Evolutionary conservation across 2,329 filamentous ascomycete genomes (phyloP).

Genomic region (Sporothrix humicola): DNA sequence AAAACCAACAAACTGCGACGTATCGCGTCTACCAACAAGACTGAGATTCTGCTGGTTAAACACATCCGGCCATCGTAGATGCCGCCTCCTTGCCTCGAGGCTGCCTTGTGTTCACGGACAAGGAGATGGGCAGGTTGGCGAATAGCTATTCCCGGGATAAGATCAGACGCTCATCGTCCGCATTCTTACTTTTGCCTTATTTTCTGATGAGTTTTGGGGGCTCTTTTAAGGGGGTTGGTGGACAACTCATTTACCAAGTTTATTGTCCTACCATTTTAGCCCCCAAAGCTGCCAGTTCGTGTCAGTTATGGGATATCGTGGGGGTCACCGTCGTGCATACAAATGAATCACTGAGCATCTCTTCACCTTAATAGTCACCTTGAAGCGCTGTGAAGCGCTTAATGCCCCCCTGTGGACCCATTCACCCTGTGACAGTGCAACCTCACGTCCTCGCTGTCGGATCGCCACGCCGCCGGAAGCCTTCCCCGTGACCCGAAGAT

Average conservation of each 20-base stretch:
- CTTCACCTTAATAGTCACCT: background rate
- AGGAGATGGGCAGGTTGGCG: too few species aligned
- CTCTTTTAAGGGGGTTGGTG: background rate
- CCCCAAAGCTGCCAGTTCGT: background rate
- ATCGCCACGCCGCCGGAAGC: background rate
- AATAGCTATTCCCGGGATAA: too few species aligned
- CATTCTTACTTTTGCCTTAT: background rate
- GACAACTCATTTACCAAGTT: background rate
- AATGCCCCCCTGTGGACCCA: background rate
- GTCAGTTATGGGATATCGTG: background rate
- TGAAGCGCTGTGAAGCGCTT: background rate
- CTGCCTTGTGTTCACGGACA: too few species aligned
- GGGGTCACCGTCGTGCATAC: background rate
- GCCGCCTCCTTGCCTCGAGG: background rate
- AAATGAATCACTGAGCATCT: too few species aligned
- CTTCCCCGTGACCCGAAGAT: background rate
- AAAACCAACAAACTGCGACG: background rate
- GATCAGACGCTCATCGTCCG: too few species aligned
- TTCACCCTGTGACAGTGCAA: background rate
- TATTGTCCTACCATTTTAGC: background rate
- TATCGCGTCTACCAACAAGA: background rate
- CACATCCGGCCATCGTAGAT: background rate
- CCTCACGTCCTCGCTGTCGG: background rate
- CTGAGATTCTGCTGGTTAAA: background rate
- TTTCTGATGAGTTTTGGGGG: too few species aligned